phyloP scores from a whole-genome alignment of 495 filamentous ascomycete species.

The Hypoxylon intermedium region DNA sequence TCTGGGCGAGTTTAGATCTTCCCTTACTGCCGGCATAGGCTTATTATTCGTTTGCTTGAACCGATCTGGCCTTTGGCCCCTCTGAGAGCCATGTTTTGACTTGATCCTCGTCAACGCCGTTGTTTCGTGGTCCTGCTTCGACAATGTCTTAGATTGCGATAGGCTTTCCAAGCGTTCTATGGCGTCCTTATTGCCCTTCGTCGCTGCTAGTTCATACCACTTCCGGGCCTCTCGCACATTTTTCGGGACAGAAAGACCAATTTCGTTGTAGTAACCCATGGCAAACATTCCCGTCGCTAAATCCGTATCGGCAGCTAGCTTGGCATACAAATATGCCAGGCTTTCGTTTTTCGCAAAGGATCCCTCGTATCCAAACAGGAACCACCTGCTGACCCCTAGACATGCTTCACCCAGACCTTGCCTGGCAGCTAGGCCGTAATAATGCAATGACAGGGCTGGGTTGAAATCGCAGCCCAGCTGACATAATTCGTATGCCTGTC shows the following conservation, averaged over 20 bases:
- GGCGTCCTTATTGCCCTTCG: slow-evolving; percentile 92
- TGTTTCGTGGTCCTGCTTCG: slow-evolving; percentile 89
- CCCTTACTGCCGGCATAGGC: slow-evolving; percentile 62
- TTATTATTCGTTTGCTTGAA: slow-evolving; percentile 56
- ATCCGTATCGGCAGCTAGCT: slow-evolving; percentile 78
- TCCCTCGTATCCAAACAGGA: slow-evolving; percentile 90
- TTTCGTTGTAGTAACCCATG: slow-evolving; percentile 96
- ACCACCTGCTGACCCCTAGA: slow-evolving; percentile 98
- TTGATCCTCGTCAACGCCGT: slow-evolving; percentile 89
- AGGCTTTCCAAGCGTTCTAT: slow-evolving; percentile 81
- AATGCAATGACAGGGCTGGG: slow-evolving; percentile 88
- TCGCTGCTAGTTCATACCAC: slow-evolving; percentile 91
- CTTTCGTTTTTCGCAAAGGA: slow-evolving; percentile 95
- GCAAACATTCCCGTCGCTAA: slow-evolving; percentile 94
- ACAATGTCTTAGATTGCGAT: slow-evolving; percentile 82
- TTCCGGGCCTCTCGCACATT: slow-evolving; percentile 81
- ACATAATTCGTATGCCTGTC: slow-evolving; percentile 91
- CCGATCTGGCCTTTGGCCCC: slow-evolving; percentile 71
- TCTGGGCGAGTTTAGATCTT: slow-evolving; percentile 39
- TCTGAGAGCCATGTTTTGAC: slow-evolving; percentile 87
- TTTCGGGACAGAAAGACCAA: slow-evolving; percentile 84
- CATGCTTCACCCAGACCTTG: slow-evolving; percentile 90
- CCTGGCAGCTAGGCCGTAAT: slow-evolving; percentile 89
- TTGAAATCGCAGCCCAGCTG: slow-evolving; percentile 94
- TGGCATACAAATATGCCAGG: slow-evolving; percentile 88